phyloP scores from a whole-genome alignment of 176 grass and related monocot species.

The Phragmites australis region DNA sequence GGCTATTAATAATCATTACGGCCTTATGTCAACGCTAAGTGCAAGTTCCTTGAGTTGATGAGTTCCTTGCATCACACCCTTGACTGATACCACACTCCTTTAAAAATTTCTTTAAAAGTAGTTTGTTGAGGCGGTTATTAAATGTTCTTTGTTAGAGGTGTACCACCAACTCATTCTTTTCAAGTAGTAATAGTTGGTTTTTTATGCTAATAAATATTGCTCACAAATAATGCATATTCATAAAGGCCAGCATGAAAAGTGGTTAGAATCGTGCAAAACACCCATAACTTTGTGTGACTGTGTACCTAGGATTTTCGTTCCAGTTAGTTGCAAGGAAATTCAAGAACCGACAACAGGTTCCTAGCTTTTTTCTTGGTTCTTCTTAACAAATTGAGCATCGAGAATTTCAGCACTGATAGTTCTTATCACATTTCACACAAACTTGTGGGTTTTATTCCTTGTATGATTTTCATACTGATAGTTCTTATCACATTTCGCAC shows the following conservation, averaged over 20 bases:
- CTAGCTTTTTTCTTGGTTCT: not conserved
- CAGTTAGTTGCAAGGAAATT: not conserved
- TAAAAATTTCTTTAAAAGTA: not conserved
- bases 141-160: not conserved
- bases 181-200: not conserved
- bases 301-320: not conserved
- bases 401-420: not conserved
- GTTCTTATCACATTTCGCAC: too few species aligned
- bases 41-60: not conserved
- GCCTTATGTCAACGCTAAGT: slow-evolving; percentile 1
- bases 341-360: not conserved
- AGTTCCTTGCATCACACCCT: slow-evolving; percentile 5
- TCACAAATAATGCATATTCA: not conserved
- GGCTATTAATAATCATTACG: not conserved
- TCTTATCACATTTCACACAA: not conserved
- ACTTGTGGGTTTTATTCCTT: not conserved
- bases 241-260: not conserved
- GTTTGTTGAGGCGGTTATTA: not conserved
- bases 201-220: not conserved
- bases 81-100: not conserved
- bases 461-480: not conserved
- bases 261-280: not conserved
- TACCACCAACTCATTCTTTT: not conserved
- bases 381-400: not conserved
- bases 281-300: not conserved